Evolutionary conservation across 2,329 filamentous ascomycete species (phyloP).

Genomic region (Pseudogymnoascus destructans): DNA sequence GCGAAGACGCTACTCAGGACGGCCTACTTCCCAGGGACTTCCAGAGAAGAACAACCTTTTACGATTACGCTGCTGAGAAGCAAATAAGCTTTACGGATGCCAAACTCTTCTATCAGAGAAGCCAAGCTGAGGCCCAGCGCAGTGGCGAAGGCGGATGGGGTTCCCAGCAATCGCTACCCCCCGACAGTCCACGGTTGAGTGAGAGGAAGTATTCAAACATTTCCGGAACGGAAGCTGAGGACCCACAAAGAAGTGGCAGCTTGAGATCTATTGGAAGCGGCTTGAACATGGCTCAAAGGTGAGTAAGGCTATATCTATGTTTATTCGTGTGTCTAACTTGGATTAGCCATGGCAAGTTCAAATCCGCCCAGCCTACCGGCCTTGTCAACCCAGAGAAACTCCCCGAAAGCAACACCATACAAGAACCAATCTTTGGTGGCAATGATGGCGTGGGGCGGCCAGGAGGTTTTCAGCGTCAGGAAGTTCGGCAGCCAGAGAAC

Average conservation of each 20-base stretch:
- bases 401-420: conserved; percentile 23
- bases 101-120: conserved; percentile 89
- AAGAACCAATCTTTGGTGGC: conserved; percentile 19
- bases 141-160: conserved; percentile 25
- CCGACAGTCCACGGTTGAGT: conserved; percentile 22
- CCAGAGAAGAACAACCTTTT: conserved; percentile 67
- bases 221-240: conserved; percentile 17
- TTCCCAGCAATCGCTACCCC: conserved; percentile 20
- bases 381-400: conserved; percentile 22
- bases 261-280: conserved; percentile 21
- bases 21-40: conserved; percentile 49
- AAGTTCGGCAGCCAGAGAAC: conserved; percentile 18
- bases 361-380: conserved; percentile 20
- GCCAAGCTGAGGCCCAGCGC: conserved; percentile 44
- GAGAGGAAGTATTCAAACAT: conserved; percentile 19
- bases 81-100: conserved; percentile 89
- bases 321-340: conserved; percentile 8
- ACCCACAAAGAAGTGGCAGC: conserved; percentile 20
- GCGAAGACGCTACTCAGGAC: conserved; percentile 16
- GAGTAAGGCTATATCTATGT: background rate
- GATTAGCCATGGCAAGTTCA: conserved; percentile 19
- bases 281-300: conserved; percentile 18
- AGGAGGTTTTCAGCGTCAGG: background rate
- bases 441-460: conserved; percentile 20
- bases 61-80: conserved; percentile 86